A percentile compares a stretch with the other conserved stretches of the same genome.
Evolutionary conservation across 371 early-diverging fungal genomes (phyloP).

Genomic region (Actinomucor elegans): DNA sequence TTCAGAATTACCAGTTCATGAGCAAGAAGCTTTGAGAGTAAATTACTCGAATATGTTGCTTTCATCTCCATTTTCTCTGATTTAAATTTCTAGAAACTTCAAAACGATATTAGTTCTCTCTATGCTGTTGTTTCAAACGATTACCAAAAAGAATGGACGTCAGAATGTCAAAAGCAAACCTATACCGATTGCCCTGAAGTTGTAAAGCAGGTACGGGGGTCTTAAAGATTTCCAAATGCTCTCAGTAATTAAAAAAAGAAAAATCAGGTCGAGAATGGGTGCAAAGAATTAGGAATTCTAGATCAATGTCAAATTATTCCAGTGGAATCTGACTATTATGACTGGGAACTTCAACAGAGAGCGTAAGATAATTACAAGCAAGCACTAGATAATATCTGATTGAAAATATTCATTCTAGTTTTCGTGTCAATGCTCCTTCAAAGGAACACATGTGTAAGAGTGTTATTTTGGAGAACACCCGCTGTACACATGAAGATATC

Average conservation of each 20-base stretch:
- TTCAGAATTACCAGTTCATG: conserved; percentile 10
- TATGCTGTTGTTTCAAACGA: conserved; percentile 19
- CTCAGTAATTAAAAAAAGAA: no score
- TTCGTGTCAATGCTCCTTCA: conserved; percentile 68
- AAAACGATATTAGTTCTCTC: conserved; percentile 22
- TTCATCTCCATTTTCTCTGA: neutral
- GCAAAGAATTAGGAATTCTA: conserved; percentile 20
- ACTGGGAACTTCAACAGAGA: conserved; percentile 71
- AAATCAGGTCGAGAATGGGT: conserved; percentile 34
- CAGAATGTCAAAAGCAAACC: conserved; percentile 9
- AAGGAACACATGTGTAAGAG: conserved; percentile 79
- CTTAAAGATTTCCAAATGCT: no score
- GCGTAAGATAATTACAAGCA: conserved; percentile 56
- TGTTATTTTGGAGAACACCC: conserved; percentile 82
- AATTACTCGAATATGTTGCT: neutral
- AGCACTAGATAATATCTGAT: neutral
- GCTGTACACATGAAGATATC: conserved; percentile 47
- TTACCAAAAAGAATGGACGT: conserved; percentile 21
- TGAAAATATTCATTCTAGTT: conserved; percentile 19
- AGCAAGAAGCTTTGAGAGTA: conserved; percentile 16
- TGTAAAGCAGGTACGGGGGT: conserved; percentile 12
- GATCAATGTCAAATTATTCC: conserved; percentile 48
- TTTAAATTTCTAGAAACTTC: conserved; percentile 10
- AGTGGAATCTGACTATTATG: conserved; percentile 71
- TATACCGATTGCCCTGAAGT: conserved; percentile 22